Evolutionary conservation across 2,329 filamentous ascomycete species (phyloP), one percentile per base, ranked within the genome.

Genomic region (Venturia nashicola): DNA sequence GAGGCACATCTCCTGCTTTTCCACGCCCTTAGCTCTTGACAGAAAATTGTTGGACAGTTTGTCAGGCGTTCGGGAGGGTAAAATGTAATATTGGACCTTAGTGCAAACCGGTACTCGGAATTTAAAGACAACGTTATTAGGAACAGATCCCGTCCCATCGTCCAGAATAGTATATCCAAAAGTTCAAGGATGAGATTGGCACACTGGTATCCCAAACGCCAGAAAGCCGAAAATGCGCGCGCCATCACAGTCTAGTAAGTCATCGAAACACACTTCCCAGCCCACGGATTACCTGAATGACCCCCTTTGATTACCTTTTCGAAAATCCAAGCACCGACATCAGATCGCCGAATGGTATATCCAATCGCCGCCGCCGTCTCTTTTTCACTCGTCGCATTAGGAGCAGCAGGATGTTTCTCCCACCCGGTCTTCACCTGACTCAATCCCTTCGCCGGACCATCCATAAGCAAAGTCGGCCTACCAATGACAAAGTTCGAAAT

Each of bases 271-370:
- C 70, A 71, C 66, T 68, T 71, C 23, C 72, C 71, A 64, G 65
- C 66, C 70, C 72, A 76, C 42, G 68, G 67, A 8, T 65, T 65
- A 40, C 68, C 67, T 5, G 27, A 27, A 57, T 57, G 27, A 11
- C 68, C 65, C 32, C 66, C 65, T 64, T 66, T 68, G 1, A 76
- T 62, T 3, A 72, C 65, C 42, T 70, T 72, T 69, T 74, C 70
- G 65, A 72, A 77, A 23, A 77, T 71, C 71, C 73, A 78, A 18
- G 65, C 63, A 0, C 75, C 76, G 1, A 78, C 76, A 69, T 78
- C 76, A 48, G 64, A 68, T 65, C 76, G 71, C 18, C 67, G 66
- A 64, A 77, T 72, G 11, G 67, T 70, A 67, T 74, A 77, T 4
- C 76, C 76, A 48, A 77, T 61, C 12, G 70, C 69, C 9, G 76